A percentile compares a stretch with the other conserved stretches of the same genome.
Evolutionary conservation across 2,329 filamentous ascomycete genomes (phyloP).

Genomic region (Monilinia fructigena): DNA sequence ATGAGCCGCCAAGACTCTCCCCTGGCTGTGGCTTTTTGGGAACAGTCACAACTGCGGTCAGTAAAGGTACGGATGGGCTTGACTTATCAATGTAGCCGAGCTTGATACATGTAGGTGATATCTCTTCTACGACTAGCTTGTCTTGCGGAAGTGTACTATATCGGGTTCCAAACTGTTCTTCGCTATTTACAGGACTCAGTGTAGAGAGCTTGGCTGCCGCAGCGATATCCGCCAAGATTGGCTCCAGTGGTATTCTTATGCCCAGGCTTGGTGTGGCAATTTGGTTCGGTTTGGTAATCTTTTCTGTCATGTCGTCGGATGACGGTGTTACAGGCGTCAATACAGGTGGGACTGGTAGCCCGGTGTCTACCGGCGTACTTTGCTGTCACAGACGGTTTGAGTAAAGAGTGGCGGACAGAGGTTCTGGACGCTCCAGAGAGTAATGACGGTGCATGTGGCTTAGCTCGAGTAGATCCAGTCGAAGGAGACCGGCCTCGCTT

Average conservation of each 20-base stretch:
- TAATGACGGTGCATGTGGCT: slow-evolving; percentile 31
- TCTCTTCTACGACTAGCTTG: slow-evolving; percentile 18
- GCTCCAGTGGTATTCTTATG: slow-evolving; percentile 11
- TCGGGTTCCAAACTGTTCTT: background rate
- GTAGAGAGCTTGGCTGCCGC: slow-evolving; percentile 14
- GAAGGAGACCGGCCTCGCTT: background rate
- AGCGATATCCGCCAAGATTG: slow-evolving; percentile 18
- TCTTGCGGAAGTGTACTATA: background rate
- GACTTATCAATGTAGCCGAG: slow-evolving; percentile 21
- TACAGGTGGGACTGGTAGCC: slow-evolving; percentile 33
- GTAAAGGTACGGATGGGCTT: slow-evolving; percentile 13
- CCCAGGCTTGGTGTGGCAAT: slow-evolving; percentile 9
- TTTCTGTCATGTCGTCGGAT: background rate
- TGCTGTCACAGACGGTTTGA: slow-evolving; percentile 32
- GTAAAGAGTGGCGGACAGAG: slow-evolving; percentile 34
- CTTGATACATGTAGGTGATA: slow-evolving; percentile 22
- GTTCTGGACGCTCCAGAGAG: slow-evolving; percentile 33
- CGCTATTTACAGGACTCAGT: background rate
- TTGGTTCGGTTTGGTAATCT: background rate
- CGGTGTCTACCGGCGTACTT: slow-evolving; percentile 29
- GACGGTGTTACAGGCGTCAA: slow-evolving; percentile 24
- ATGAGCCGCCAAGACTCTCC: background rate
- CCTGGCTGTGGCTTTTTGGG: background rate
- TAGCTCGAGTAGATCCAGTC: slow-evolving; percentile 20
- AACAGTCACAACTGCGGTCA: slow-evolving; percentile 22